phyloP scores from a whole-genome alignment of 2,329 filamentous ascomycete species.

The Monosporascus ibericus region DNA sequence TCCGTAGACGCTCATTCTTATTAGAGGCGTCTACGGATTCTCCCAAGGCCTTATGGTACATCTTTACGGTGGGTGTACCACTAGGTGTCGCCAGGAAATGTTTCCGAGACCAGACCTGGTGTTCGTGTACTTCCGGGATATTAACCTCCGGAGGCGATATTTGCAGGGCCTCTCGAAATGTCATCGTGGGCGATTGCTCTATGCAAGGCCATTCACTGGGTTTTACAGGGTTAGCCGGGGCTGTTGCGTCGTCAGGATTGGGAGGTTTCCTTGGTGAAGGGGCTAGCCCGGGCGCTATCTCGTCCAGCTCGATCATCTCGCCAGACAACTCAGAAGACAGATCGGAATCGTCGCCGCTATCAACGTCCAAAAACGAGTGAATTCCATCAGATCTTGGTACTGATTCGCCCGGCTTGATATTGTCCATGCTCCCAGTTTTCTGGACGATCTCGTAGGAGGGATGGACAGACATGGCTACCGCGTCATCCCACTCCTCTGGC shows the following conservation, averaged over 20 bases:
- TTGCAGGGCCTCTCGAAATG: constrained; percentile 40
- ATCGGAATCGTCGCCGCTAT: constrained; percentile 48
- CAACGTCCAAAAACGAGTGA: constrained; percentile 25
- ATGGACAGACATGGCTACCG: constrained; percentile 24
- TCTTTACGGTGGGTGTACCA: constrained; percentile 37
- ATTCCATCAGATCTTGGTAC: constrained; percentile 11
- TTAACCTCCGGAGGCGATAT: constrained; percentile 33
- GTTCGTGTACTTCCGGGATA: constrained; percentile 32
- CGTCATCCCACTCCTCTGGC: constrained; percentile 22
- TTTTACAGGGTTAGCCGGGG: constrained; percentile 7
- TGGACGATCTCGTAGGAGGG: constrained; percentile 49
- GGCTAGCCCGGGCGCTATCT: constrained; percentile 23
- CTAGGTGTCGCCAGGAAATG: constrained; percentile 45
- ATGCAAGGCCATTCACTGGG: constrained; percentile 16
- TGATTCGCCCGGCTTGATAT: constrained; percentile 31
- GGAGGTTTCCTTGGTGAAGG: constrained; percentile 16
- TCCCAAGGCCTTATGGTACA: constrained; percentile 27
- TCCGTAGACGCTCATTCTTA: constrained; percentile 30
- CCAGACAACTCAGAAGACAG: constrained; percentile 58
- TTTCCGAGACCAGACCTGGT: constrained; percentile 38
- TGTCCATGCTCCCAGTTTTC: constrained; percentile 47
- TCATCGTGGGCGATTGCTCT: constrained; percentile 40
- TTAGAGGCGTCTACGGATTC: constrained; percentile 26
- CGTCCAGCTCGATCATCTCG: constrained; percentile 35
- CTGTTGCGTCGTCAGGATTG: constrained; percentile 25